phyloP scores from a whole-genome alignment of 768 basidiomycete species.

The Lactarius evosmus region DNA sequence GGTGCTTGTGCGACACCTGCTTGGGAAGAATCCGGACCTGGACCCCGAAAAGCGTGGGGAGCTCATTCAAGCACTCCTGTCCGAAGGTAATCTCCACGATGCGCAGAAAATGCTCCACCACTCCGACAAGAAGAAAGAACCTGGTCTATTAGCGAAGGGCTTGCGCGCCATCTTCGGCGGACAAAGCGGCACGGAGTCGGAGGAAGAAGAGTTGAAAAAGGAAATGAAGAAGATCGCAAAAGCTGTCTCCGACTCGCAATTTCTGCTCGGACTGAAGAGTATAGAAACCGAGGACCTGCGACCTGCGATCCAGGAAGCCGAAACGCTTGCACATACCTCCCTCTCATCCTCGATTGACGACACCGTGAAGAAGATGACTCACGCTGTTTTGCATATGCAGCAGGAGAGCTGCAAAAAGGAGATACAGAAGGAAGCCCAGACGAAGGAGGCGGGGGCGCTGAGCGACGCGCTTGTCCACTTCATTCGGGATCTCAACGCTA shows the following conservation, averaged over 20 bases:
- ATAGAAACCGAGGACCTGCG: background rate
- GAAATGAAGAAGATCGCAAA: conserved; percentile 6
- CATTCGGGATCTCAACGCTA: conserved; percentile 10
- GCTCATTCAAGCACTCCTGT: background rate
- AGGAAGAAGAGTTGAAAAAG: background rate
- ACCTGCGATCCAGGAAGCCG: background rate
- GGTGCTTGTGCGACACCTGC: background rate
- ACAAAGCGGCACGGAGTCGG: background rate
- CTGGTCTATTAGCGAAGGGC: background rate
- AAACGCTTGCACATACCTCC: background rate
- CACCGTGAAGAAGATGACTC: background rate
- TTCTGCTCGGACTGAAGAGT: conserved; percentile 9
- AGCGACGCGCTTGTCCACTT: background rate
- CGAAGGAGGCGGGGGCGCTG: background rate
- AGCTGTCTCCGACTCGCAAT: background rate
- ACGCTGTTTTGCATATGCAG: conserved; percentile 8
- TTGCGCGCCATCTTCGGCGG: background rate
- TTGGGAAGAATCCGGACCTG: background rate
- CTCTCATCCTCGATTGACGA: conserved; percentile 2
- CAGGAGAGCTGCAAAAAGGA: background rate
- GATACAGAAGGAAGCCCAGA: conserved; percentile 2
- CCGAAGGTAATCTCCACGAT: background rate
- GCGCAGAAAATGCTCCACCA: background rate
- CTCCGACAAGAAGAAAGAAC: background rate
- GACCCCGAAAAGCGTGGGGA: background rate